Evolutionary conservation across 257 asterid genomes (phyloP), one percentile per base, ranked within the genome.

Genomic region (Solanum bukasovii): DNA sequence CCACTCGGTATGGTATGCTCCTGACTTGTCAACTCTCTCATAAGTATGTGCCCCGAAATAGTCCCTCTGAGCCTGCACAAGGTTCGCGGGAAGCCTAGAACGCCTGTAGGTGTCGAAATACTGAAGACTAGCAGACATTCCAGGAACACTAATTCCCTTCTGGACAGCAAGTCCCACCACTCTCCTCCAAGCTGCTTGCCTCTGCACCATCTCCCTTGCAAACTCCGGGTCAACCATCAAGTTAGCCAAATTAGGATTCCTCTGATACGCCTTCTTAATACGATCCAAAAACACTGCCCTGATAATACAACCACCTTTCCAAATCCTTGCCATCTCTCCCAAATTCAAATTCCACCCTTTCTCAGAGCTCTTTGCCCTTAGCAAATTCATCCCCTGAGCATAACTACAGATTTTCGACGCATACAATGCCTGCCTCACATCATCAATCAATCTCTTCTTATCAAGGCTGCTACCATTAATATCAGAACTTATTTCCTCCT

Each of bases 291-390:
- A 96, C 27, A 96, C 98, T 1, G 99, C 99, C 91, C 99, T 89
- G 63, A 96, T 96, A 49, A 96, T 96, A 87, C 99, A 96, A 84
- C 99, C 99, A 5, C 99, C 99, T 88, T 96, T 96, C 99, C 99
- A 96, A 90, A 96, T 96, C 92, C 98, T 92, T 0, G 98, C 98
- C 83, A 96, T 70, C 88, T 96, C 99, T 8, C 98, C 98, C 87
- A 96, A 91, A 88, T 95, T 94, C 96, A 96, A 91, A 49, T 93
- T 93, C 99, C 99, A 96, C 0, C 94, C 98, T 65, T 95, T 96
- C 93, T 95, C 98, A 85, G 52, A 85, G 72, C 99, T 96, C 96
- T 96, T 96, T 0, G 99, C 93, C 91, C 94, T 91, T 92, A 96
- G 88, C 94, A 96, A 88, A 72, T 96, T 96, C 99, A 95, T 96